Conservation (phyloP, 805 yeast species). For the Monosporozyma aquatica region DNA sequence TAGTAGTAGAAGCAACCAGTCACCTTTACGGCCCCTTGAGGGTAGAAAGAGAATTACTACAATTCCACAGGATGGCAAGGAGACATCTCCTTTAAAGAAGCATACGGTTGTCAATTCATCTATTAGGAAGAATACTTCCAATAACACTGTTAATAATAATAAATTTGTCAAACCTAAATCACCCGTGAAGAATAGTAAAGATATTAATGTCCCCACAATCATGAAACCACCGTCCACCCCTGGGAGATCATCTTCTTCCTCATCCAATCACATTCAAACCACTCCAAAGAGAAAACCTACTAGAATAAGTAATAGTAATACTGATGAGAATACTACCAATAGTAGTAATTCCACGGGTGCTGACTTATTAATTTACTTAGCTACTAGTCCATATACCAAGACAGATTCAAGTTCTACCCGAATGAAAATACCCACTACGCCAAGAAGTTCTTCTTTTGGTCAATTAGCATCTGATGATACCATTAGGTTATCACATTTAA, state of each 20-base stretch:
- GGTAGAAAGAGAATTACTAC: neutral
- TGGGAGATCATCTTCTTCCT: slow-evolving; percentile 1
- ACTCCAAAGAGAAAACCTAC: slow-evolving; percentile 5
- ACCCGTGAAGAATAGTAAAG: neutral
- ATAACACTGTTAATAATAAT: neutral
- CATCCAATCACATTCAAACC: neutral
- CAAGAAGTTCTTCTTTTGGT: slow-evolving; percentile 11
- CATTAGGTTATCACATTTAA: slow-evolving; percentile 24
- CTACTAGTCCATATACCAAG: slow-evolving; percentile 28
- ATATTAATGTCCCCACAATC: no score
- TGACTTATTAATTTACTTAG: slow-evolving; percentile 30
- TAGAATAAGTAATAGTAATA: no score
- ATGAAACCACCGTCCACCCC: slow-evolving; percentile 12
- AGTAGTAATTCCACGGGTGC: slow-evolving; percentile 25
- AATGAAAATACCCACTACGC: slow-evolving; percentile 21
- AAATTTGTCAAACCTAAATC: neutral
- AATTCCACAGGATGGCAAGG: neutral
- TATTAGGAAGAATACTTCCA: neutral
- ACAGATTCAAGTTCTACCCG: slow-evolving; percentile 1
- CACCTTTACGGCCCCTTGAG: neutral
- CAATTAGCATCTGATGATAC: slow-evolving; percentile 14
- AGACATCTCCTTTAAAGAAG: slow-evolving; percentile 9
- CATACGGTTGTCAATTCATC: neutral
- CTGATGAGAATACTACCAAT: no score
- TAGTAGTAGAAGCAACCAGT: neutral